These are phyloP conservation scores for Komagataella pseudopastoris DNA, from an alignment of 805 yeast species.

Conservation along the genomic window DNA sequence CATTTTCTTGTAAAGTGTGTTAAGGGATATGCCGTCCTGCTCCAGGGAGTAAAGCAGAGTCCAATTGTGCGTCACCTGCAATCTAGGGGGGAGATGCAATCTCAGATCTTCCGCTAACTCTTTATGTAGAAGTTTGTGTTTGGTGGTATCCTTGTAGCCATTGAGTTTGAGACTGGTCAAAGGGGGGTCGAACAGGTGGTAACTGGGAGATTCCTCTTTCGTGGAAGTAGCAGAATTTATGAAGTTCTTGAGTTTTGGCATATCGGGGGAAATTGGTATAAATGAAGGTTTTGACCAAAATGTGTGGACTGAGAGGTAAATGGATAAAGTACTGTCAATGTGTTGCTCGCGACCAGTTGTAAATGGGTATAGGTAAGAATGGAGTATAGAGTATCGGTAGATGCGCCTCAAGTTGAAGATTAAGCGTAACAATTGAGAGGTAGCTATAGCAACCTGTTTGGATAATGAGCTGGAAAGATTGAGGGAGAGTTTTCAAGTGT, in stretches of 20 bases:
- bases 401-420: neutral
- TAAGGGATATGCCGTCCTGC: constrained; percentile 82
- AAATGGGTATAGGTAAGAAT: neutral
- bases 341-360: neutral
- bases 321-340: neutral
- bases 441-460: neutral
- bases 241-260: neutral
- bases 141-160: constrained; percentile 52
- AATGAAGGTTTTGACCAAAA: neutral
- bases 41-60: constrained; percentile 68
- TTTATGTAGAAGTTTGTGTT: constrained; percentile 34
- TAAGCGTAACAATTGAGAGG: neutral
- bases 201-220: neutral
- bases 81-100: constrained; percentile 58
- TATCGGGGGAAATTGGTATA: neutral
- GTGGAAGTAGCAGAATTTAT: neutral
- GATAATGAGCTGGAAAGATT: neutral
- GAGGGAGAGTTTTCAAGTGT: too few species aligned
- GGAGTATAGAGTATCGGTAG: neutral
- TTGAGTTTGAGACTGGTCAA: constrained; percentile 38
- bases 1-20: constrained; percentile 54
- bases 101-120: constrained; percentile 69
- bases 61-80: constrained; percentile 75
- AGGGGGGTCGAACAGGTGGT: constrained; percentile 20
- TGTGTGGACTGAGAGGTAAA: neutral